Evolutionary conservation across 2,329 filamentous ascomycete genomes (phyloP), one percentile per base, ranked within the genome.

Genomic region (Aureobasidium pullulans): DNA sequence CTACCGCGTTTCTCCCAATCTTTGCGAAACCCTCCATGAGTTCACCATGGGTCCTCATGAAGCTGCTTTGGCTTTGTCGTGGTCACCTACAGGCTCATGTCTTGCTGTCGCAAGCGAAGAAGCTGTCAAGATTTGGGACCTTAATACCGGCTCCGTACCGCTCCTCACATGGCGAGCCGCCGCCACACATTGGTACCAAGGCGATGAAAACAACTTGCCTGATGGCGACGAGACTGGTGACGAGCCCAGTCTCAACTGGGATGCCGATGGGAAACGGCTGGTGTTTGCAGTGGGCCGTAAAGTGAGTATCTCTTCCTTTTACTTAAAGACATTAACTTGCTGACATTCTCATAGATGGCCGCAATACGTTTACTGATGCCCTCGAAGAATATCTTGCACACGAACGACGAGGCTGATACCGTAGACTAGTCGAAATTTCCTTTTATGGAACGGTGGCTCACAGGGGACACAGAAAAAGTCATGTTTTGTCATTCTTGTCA

Each of bases 201-300:
- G 58, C 10, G 57, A 65, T 13, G 63, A 63, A 13, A 62, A 64
- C 29, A 65, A 62, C 23, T 49, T 66, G 19, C 56, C 59, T 4
- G 48, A 57, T 13, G 53, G 53, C 6, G 57, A 59, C 19, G 57
- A 59, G 16, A 36, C 57, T 43, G 62, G 61, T 8, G 63, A 65
- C 23, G 67, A 71, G 61, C 71, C 70, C 8, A 71, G 66, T 62
- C 68, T 83, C 54, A 74, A 73, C 32, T 83, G 80, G 80, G 79
- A 81, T 66, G 72, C 72, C 11, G 77, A 81, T 66, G 79, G 79
- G n/a, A 78, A 78, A 65, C 79, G 75, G 64, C 70, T 83, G 60
- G 77, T 76, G 1, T 78, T 80, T 65, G 77, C 76, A 29, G 73
- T 78, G 60, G 75, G 74, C 19, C 53, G 53, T 48, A 57, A 57